Conservation (phyloP, 495 filamentous ascomycete genomes). For the Trichoderma erinaceum region DNA sequence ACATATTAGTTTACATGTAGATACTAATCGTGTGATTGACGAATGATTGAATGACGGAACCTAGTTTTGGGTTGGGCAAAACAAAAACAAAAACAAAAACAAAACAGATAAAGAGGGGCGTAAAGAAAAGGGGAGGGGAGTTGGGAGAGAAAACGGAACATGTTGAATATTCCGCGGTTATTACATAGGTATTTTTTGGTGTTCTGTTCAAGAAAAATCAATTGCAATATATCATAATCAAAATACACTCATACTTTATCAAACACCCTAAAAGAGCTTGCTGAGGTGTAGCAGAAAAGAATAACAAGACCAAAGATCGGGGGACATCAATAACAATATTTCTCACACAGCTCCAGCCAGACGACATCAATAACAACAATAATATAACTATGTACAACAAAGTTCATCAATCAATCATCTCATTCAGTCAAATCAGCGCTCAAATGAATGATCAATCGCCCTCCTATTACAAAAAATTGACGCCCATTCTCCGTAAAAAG, state of each 20-base stretch:
- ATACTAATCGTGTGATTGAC: conserved; percentile 9
- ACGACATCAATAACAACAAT: neutral
- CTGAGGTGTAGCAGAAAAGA: neutral
- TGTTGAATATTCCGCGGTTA: neutral
- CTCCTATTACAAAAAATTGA: neutral
- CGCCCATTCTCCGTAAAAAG: neutral
- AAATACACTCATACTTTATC: neutral
- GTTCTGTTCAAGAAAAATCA: neutral
- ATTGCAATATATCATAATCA: neutral
- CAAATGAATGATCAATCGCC: neutral
- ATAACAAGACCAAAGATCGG: neutral
- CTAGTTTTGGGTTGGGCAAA: neutral
- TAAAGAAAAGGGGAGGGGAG: too few species aligned
- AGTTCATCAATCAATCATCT: neutral
- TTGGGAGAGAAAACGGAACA: neutral
- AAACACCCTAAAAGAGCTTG: neutral
- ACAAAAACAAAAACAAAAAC: conserved; percentile 11
- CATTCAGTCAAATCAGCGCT: neutral
- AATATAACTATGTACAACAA: neutral
- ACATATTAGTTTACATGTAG: neutral
- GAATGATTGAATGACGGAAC: conserved; percentile 6
- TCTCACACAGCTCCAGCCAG: neutral
- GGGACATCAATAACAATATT: neutral
- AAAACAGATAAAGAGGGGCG: neutral
- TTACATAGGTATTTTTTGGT: neutral